phyloP scores from a whole-genome alignment of 2,329 filamentous ascomycete genomes.

The Sarocladium kiliense region DNA sequence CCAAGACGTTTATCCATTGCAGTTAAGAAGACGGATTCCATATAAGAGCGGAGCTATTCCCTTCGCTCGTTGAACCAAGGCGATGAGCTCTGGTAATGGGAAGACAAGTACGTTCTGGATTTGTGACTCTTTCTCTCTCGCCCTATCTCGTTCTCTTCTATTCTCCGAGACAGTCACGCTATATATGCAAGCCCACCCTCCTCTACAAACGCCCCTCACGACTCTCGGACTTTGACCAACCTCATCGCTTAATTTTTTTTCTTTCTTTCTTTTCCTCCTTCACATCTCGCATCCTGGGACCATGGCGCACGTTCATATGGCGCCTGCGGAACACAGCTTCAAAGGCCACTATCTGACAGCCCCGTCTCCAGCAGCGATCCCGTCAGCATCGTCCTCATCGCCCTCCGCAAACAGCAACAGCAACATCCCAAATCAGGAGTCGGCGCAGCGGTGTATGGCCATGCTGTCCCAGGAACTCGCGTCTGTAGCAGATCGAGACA shows the following conservation, averaged over 20 bases:
- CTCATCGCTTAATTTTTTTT: neutral
- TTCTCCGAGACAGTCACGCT: too few relatives aligned
- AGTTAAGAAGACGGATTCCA: neutral
- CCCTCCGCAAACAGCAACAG: neutral
- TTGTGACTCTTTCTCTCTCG: neutral
- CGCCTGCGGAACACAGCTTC: neutral
- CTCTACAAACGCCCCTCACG: neutral
- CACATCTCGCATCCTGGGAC: too few relatives aligned
- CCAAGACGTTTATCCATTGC: neutral
- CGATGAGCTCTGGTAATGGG: neutral
- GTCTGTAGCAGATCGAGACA: constrained; percentile 11
- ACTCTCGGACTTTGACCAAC: neutral
- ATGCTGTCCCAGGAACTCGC: constrained; percentile 11
- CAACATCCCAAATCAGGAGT: neutral
- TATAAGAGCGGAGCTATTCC: neutral
- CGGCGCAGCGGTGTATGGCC: constrained; percentile 10
- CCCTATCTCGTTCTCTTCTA: neutral
- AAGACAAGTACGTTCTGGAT: neutral
- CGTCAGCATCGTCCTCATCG: neutral
- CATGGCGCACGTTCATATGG: constrained; percentile 5
- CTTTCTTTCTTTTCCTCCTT: too few relatives aligned
- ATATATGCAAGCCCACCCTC: constrained; percentile 1
- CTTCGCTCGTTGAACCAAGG: neutral
- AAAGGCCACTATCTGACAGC: constrained; percentile 2
- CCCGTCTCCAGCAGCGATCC: neutral